phyloP scores from a whole-genome alignment of 2,329 filamentous ascomycete genomes.

The Parasarocladium wereldwijsianum region DNA sequence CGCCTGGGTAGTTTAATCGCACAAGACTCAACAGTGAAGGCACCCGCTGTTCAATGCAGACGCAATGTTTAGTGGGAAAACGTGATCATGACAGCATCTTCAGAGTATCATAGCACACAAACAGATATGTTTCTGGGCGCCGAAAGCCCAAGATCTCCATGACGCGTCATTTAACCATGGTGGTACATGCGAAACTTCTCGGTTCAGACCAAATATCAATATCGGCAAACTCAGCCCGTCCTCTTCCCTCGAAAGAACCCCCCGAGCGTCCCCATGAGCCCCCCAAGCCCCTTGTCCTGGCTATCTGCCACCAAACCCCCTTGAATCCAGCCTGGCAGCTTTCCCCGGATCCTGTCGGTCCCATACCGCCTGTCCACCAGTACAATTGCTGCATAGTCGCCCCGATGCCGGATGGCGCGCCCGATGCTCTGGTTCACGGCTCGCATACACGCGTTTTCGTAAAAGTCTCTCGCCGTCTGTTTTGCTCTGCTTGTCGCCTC shows the following conservation, averaged over 20 bases:
- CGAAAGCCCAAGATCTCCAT: too few species aligned
- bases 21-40: too few species aligned
- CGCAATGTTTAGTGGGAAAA: too few species aligned
- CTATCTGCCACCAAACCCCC: conserved; percentile 43
- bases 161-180: too few species aligned
- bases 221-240: background rate
- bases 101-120: too few species aligned
- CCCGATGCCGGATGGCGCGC: conserved; percentile 72
- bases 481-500: conserved; percentile 23
- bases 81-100: too few species aligned
- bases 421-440: conserved; percentile 96
- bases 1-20: too few species aligned
- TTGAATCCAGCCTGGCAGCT: conserved; percentile 82
- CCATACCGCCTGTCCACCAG: conserved; percentile 71
- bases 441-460: conserved; percentile 91
- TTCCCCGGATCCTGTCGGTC: conserved; percentile 55
- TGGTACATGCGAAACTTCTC: too few species aligned
- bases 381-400: conserved; percentile 83
- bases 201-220: too few species aligned
- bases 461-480: conserved; percentile 59
- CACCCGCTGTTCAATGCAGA: too few species aligned
- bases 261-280: conserved; percentile 42
- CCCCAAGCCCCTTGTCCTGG: conserved; percentile 35
- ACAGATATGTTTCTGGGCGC: too few species aligned
- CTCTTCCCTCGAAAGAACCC: conserved; percentile 43